Evolutionary conservation across 192 early-diverging fungal genomes (phyloP).

Genomic region (Entomortierella lignicola): DNA sequence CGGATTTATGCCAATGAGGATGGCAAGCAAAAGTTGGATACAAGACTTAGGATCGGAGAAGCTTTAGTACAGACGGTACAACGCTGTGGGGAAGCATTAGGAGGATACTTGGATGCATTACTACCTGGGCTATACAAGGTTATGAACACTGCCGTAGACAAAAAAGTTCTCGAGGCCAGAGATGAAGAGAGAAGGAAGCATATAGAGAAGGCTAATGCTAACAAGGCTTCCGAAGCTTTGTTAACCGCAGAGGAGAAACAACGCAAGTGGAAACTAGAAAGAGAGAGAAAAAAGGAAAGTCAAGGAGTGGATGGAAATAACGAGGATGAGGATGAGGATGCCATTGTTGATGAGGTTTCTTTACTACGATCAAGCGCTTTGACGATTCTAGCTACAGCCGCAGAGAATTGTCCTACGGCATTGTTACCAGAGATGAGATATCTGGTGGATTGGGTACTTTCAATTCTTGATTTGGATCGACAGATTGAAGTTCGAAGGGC

Average conservation of each 20-base stretch:
- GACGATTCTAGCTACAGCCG: conserved; percentile 72
- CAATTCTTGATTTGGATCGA: conserved; percentile 74
- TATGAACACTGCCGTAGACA: conserved; percentile 45
- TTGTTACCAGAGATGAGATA: conserved; percentile 74
- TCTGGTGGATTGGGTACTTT: conserved; percentile 74
- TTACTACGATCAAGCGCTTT: conserved; percentile 70
- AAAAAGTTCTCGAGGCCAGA: conserved; percentile 7
- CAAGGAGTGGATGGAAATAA: not conserved
- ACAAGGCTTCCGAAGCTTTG: conserved; percentile 32
- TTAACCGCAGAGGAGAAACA: conserved; percentile 39
- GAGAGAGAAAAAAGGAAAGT: not conserved
- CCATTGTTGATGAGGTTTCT: conserved; percentile 29
- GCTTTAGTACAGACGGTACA: conserved; percentile 88
- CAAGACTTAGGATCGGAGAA: conserved; percentile 86
- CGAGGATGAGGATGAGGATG: conserved; percentile 12
- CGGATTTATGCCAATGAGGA: conserved; percentile 69
- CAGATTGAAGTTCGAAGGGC: conserved; percentile 74
- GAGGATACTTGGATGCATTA: conserved; percentile 68
- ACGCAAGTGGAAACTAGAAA: conserved; percentile 27
- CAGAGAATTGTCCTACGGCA: conserved; percentile 78
- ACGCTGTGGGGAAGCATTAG: conserved; percentile 82
- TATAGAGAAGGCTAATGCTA: conserved; percentile 8
- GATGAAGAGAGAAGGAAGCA: conserved; percentile 13
- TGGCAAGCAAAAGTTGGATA: conserved; percentile 64
- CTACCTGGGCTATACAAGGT: conserved; percentile 44